phyloP scores from a whole-genome alignment of 805 yeast genomes.

The Zygoascus bituminiphila region DNA sequence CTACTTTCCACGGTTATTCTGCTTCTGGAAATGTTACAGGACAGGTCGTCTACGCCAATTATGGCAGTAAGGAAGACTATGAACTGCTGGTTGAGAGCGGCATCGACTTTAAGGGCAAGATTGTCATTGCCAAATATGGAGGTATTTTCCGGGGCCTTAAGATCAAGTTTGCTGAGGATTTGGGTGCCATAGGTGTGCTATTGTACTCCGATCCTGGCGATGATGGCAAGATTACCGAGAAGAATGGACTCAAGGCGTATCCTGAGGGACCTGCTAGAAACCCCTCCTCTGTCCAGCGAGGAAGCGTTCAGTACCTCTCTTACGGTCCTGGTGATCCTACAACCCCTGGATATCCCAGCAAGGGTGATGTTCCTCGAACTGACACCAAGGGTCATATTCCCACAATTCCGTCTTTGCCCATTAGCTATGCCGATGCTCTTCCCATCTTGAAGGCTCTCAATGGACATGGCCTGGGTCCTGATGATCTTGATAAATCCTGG shows the following conservation, averaged over 20 bases:
- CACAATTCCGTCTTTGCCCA: slow-evolving; percentile 61
- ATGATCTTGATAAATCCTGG: slow-evolving; percentile 39
- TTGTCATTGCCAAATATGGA: slow-evolving; percentile 64
- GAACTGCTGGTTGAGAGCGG: slow-evolving; percentile 38
- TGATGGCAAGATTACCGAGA: slow-evolving; percentile 38
- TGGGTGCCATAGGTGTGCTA: slow-evolving; percentile 59
- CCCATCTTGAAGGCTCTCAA: slow-evolving; percentile 54
- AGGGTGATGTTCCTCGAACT: slow-evolving; percentile 39
- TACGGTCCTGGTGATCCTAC: slow-evolving; percentile 70
- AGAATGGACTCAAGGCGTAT: slow-evolving; percentile 54
- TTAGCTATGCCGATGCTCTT: slow-evolving; percentile 51
- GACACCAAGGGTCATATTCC: slow-evolving; percentile 50
- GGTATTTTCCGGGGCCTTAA: slow-evolving; percentile 62
- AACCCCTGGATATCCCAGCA: slow-evolving; percentile 59
- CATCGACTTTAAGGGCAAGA: slow-evolving; percentile 46
- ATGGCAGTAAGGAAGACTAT: slow-evolving; percentile 57
- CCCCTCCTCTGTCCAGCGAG: slow-evolving; percentile 69
- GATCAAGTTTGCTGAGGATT: slow-evolving; percentile 66
- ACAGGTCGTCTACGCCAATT: slow-evolving; percentile 56
- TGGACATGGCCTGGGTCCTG: slow-evolving; percentile 43
- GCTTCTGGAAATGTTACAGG: slow-evolving; percentile 71
- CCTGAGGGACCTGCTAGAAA: slow-evolving; percentile 74
- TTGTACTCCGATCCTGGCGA: slow-evolving; percentile 67
- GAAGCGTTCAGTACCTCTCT: slow-evolving; percentile 59
- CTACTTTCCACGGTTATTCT: slow-evolving; percentile 70